Base-by-base conservation (phyloP, 805 yeast species). In the Candida mattraensis region DNA sequence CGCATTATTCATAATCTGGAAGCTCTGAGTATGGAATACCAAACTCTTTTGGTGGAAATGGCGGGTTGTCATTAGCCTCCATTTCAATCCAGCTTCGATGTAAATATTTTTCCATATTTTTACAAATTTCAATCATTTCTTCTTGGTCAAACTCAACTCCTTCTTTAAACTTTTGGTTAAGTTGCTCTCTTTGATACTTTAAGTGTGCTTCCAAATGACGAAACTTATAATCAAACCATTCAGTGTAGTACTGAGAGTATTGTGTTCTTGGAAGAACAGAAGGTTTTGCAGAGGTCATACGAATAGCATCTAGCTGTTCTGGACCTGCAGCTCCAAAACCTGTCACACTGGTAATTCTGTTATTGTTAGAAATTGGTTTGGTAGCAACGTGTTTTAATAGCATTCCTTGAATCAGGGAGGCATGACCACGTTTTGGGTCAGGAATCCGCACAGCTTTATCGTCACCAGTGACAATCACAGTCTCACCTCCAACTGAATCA, bases 401-500 rank as follows among this genome's bases (percentile, higher is more conserved):
- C 32, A 72, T 57, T 5, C 74, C 76, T 49, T 70, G 75, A 23
- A 70, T 53, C 7, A 70, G 52, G 12, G 69, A 60, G 11, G 69
- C 73, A 48, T 64, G 61, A 4, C 76, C 76, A 37, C 53, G 49
- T 26, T 61, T 60, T 23, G 76, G 76, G 18, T 69, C 73, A 1
- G 59, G 55, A 18, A 52, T 51, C 21, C 54, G 40, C 30, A 47
- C 37, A 7, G 45, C 42, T 7, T 34, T 39, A 8, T 51, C 57
- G 37, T 60, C 61, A 3, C 75, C 74, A 55, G 64, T 66, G 44
- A 69, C 57, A 31, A 70, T 55, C 13, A 63, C 62, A 0, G 76
- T 70, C 40, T 69, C 74, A 5, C 76, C 76, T n/a, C 76, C 75
- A 43, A 70, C 61, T 64, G 70, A 70, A 7, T 59, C 60, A 8